These are phyloP conservation scores for Penicillium manginii DNA, from an alignment of 495 filamentous ascomycete genomes.

Conservation along the genomic window DNA sequence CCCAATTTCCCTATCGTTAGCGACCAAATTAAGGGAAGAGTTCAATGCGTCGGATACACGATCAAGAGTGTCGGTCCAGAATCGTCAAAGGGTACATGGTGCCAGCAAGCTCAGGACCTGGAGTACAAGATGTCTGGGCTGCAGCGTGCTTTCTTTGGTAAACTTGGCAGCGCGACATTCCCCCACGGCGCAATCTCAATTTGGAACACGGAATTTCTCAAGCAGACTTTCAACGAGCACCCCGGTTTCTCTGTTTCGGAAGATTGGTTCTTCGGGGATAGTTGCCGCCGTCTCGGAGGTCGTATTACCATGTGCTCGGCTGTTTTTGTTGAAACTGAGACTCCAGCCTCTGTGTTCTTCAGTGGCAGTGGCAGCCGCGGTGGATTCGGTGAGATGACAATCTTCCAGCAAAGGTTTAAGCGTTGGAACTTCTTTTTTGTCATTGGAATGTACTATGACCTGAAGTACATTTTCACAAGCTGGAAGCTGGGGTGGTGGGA, in stretches of 20 bases:
- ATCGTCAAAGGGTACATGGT: conserved; percentile 36
- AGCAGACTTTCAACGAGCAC: conserved; percentile 47
- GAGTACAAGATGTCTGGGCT: conserved; percentile 51
- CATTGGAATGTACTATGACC: conserved; percentile 50
- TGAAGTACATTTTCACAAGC: conserved; percentile 47
- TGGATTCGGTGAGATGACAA: conserved; percentile 56
- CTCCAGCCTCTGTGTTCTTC: conserved; percentile 46
- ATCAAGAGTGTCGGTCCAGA: conserved; percentile 45
- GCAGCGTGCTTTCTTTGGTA: conserved; percentile 42
- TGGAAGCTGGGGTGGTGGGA: conserved; percentile 57
- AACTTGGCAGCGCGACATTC: conserved; percentile 46
- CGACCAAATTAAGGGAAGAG: conserved; percentile 39
- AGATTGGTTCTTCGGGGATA: conserved; percentile 53
- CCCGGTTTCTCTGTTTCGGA: conserved; percentile 50
- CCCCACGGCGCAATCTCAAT: conserved; percentile 49
- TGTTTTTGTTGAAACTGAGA: conserved; percentile 54
- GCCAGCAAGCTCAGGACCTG: conserved; percentile 51
- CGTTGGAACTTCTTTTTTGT: conserved; percentile 59
- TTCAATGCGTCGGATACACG: conserved; percentile 49
- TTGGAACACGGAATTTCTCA: conserved; percentile 46
- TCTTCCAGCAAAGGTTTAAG: conserved; percentile 52
- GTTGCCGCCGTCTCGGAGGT: conserved; percentile 46
- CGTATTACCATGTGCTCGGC: conserved; percentile 53
- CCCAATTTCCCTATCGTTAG: conserved; percentile 46
- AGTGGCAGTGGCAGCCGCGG: conserved; percentile 41